Evolutionary conservation across 257 asterid species (phyloP).

Genomic region (Solanum sparsipilum): DNA sequence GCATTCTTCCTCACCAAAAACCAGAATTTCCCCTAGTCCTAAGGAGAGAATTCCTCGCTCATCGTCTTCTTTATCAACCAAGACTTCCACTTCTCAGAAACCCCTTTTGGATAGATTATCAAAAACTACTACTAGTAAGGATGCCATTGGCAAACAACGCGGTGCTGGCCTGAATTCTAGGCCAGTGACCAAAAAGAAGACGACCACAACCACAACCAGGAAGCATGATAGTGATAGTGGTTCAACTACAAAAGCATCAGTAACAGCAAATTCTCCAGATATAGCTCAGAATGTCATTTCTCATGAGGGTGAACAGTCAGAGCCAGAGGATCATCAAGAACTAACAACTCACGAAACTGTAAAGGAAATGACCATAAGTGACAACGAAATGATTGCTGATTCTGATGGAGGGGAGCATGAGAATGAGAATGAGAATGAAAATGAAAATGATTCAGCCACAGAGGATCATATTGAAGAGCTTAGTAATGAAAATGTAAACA

Average conservation of each 20-base stretch:
- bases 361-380: background rate
- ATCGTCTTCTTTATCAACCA: slow-evolving; percentile 29
- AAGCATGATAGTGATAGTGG: slow-evolving; percentile 9
- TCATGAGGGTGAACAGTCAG: slow-evolving; percentile 20
- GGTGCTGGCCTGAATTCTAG: slow-evolving; percentile 10
- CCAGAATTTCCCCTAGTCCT: slow-evolving; percentile 32
- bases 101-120: slow-evolving; percentile 13
- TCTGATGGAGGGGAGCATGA: slow-evolving; percentile 4
- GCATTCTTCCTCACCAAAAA: slow-evolving; percentile 15
- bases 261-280: background rate
- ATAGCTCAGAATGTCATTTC: slow-evolving; percentile 6
- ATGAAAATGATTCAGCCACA: background rate
- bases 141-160: slow-evolving; percentile 18
- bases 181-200: slow-evolving; percentile 19
- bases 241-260: slow-evolving; percentile 9
- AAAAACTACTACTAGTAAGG: slow-evolving; percentile 20
- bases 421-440: background rate
- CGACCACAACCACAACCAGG: background rate
- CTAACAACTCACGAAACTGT: background rate
- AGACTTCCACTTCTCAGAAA: slow-evolving; percentile 8
- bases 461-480: background rate
- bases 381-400: slow-evolving; percentile 5
- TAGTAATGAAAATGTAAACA: slow-evolving; percentile 2
- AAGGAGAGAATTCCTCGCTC: slow-evolving; percentile 11
- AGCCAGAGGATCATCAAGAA: slow-evolving; percentile 25